Conservation (phyloP, 164 flowering plant genomes). For the Magnolia kwangsiensis region DNA sequence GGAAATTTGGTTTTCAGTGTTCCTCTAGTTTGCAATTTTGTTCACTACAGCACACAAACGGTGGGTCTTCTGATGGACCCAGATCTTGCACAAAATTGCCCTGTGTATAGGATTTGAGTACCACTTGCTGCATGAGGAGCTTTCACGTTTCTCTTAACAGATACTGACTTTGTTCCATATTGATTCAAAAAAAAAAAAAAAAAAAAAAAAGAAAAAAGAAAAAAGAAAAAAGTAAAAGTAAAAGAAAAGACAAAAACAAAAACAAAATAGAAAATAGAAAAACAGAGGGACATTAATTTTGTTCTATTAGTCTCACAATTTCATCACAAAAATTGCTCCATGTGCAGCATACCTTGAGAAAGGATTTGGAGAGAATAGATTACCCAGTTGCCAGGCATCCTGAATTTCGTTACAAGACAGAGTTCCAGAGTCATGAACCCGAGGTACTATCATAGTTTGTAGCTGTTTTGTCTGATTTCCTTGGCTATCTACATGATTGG, state of each 20-base stretch:
- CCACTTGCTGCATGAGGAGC: not conserved
- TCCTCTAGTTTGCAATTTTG: not conserved
- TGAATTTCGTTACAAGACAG: constrained; percentile 84
- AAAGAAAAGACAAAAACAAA: too few species aligned
- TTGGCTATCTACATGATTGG: not conserved
- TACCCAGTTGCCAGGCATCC: constrained; percentile 56
- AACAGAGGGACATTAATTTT: not conserved
- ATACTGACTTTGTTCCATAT: not conserved
- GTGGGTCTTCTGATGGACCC: not conserved
- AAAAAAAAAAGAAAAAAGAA: too few species aligned
- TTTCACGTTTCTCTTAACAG: not conserved
- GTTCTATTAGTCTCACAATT: not conserved
- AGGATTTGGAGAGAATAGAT: constrained; percentile 65
- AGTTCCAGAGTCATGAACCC: constrained; percentile 90
- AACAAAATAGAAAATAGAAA: not conserved
- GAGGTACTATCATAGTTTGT: constrained; percentile 42
- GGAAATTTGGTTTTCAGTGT: not conserved
- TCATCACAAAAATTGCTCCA: not conserved
- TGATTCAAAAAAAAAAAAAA: not conserved
- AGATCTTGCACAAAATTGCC: not conserved
- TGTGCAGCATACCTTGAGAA: constrained; percentile 50
- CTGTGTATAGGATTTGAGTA: too few species aligned
- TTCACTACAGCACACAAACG: not conserved
- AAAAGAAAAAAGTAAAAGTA: too few species aligned
- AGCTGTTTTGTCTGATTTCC: constrained; percentile 4